Base-by-base conservation (phyloP, 306 rosid species). In the Luffa aegyptiaca region DNA sequence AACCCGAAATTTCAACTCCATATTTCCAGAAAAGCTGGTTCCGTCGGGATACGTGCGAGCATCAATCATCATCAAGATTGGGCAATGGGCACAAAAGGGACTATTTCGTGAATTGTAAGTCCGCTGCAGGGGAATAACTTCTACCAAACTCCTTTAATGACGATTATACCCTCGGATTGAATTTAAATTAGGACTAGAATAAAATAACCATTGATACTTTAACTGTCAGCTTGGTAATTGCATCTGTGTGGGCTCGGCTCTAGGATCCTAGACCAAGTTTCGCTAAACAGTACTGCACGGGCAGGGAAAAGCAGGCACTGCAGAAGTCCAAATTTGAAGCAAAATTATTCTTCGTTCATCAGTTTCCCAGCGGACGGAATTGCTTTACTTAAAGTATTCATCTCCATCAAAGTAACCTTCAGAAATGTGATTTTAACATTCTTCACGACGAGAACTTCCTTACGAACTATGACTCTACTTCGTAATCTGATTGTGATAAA, bases 301-400 rank as follows among this genome's bases (percentile, higher is more conserved):
- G 26, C 36, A 76, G 26, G 51, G 42, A 33, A 72, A 81, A 49
- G 75, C 33, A 61, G 52, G 20, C 74, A 33, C 46, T n/a, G 8
- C 20, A 21, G 66, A 74, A 59, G 69, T 57, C 80, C 80, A 77
- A 41, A 58, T 5, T 56, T 77, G 68, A 82, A 82, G 82, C 84
- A 85, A 80, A 58, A 62, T 70, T 80, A 80, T 82, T 82, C 85
- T 80, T 77, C 36, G 9, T 41, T 35, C 35, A 46, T 62, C 79
- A 35, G 41, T 31, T 62, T 42, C 76, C 83, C 81, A 48, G 9
- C 80, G 61, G 56, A 77, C 42, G 33, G 10, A 36, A 17, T 55
- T 49, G 10, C 16, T 31, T 56, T 18, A 75, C 53, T 56, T 37
- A 2, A 46, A 71, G 12, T 55, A 16, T 31, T 44, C 48, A 44